Conservation (phyloP, 2,329 filamentous ascomycete genomes). For the Talaromyces islandicus region DNA sequence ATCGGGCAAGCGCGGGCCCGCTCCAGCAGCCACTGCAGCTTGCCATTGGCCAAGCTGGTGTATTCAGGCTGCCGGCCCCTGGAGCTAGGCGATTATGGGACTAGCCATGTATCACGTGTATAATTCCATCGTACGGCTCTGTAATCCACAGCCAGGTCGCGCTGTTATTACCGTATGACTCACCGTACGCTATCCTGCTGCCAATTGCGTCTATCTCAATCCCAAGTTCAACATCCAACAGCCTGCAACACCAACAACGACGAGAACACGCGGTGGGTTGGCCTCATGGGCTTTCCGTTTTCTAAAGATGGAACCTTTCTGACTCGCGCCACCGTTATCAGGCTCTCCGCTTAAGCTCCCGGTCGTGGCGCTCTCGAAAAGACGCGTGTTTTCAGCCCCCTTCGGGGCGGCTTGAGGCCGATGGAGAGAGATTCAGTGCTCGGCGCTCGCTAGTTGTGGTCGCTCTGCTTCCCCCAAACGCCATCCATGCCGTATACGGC, state of each 20-base stretch:
- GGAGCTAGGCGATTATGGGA: not conserved
- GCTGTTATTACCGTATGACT: not conserved
- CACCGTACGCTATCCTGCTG: not conserved
- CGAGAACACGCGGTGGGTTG: not conserved
- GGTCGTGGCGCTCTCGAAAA: not conserved
- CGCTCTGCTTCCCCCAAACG: not conserved
- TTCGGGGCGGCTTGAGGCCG: not conserved
- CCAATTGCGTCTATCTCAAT: not conserved
- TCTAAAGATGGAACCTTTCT: not conserved
- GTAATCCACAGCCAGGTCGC: not conserved
- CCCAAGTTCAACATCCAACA: not conserved
- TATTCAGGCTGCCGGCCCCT: not conserved
- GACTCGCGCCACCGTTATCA: not conserved
- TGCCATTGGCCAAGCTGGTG: not conserved
- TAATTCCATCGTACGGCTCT: not conserved
- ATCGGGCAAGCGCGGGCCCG: not conserved
- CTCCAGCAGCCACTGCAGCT: not conserved
- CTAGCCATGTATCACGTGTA: not conserved
- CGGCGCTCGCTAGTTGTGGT: not conserved
- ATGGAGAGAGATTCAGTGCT: not conserved
- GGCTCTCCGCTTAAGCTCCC: not conserved
- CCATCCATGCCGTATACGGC: not conserved
- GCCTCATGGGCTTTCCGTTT: not conserved
- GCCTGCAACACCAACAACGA: not conserved
- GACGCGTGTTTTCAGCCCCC: conserved; percentile 3